Conservation (phyloP, 805 yeast species). For the Brettanomyces naardenensis region DNA sequence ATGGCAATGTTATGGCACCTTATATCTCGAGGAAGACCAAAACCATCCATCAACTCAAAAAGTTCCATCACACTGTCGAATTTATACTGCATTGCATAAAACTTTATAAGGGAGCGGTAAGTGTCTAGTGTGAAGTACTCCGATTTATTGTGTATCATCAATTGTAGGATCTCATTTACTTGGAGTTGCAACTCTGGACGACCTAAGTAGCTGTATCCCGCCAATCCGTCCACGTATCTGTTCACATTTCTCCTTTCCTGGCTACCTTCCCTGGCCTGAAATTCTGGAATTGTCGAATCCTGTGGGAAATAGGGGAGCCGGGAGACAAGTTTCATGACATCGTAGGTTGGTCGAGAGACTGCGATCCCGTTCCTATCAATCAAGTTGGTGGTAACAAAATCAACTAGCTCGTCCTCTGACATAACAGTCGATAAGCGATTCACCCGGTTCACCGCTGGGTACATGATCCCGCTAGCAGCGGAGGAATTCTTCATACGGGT, state of each 20-base stretch:
- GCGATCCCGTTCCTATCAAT: neutral
- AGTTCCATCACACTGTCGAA: constrained; percentile 2
- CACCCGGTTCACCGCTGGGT: neutral
- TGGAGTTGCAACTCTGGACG: constrained; percentile 2
- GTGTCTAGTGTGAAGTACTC: constrained; percentile 5
- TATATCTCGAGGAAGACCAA: neutral
- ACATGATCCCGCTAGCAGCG: neutral
- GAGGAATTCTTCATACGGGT: neutral
- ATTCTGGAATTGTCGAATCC: constrained; percentile 1
- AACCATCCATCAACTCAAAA: neutral
- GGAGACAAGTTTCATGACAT: neutral
- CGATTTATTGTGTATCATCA: constrained; percentile 3
- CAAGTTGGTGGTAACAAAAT: neutral
- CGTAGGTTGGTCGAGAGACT: neutral
- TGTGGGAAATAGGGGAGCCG: neutral
- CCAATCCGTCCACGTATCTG: constrained; percentile 3
- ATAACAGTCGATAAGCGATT: neutral
- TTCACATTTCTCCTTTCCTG: constrained; percentile 2
- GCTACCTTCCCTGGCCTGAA: neutral
- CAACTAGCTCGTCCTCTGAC: constrained; percentile 1
- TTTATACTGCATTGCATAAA: constrained; percentile 7
- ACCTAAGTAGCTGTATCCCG: constrained; percentile 4
- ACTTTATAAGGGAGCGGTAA: constrained; percentile 4
- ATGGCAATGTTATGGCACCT: neutral
- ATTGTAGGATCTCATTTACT: constrained; percentile 2